phyloP scores from a whole-genome alignment of 75 land plant genomes.

The Cunninghamia lanceolata region DNA sequence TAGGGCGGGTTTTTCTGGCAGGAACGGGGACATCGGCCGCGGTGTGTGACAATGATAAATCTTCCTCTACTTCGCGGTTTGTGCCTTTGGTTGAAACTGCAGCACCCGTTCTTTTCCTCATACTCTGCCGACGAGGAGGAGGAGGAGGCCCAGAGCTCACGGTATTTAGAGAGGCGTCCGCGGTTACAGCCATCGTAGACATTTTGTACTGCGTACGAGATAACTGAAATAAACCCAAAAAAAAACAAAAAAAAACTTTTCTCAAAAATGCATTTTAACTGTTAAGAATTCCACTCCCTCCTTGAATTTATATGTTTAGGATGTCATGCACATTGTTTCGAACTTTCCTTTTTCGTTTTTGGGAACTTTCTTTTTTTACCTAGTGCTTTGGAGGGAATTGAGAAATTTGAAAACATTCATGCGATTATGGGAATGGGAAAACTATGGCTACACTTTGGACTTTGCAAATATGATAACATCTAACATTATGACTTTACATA shows the following conservation, averaged over 20 bases:
- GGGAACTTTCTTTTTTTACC: too few relatives aligned
- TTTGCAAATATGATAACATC: too few relatives aligned
- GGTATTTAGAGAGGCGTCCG: background rate
- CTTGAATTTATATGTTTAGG: too few relatives aligned
- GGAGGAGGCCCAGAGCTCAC: background rate
- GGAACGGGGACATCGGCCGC: background rate
- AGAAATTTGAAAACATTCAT: too few relatives aligned
- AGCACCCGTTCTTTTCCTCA: background rate
- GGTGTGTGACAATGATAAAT: background rate
- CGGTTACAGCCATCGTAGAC: background rate
- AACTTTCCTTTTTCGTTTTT: too few relatives aligned
- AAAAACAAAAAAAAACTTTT: background rate
- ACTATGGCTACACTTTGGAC: too few relatives aligned
- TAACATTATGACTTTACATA: too few relatives aligned
- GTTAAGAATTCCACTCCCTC: background rate
- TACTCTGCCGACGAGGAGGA: background rate
- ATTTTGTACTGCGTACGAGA: background rate
- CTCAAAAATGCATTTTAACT: background rate
- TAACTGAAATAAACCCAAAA: background rate
- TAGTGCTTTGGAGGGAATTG: too few relatives aligned
- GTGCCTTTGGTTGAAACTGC: background rate
- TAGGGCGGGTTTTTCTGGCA: background rate
- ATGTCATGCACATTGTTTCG: too few relatives aligned
- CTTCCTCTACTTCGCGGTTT: conserved; percentile 1
- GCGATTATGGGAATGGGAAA: too few relatives aligned